These are phyloP conservation scores for Hypoxylon sp. DNA, from an alignment of 2,329 filamentous ascomycete species.

Conservation along the genomic window DNA sequence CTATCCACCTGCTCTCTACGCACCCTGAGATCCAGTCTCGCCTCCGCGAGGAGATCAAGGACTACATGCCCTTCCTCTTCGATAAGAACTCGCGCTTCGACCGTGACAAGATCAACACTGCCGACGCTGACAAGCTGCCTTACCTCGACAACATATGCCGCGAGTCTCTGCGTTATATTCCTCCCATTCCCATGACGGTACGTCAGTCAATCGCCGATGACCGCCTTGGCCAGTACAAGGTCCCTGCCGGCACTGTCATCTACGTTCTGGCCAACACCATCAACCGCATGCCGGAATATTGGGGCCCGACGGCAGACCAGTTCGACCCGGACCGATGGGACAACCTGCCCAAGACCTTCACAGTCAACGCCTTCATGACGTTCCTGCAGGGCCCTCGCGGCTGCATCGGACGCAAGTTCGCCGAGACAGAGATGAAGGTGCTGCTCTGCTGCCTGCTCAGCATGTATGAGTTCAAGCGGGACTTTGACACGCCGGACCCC, in stretches of 20 bases:
- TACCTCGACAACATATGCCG: slow-evolving; percentile 57
- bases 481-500: slow-evolving; percentile 49
- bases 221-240: slow-evolving; percentile 49
- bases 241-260: slow-evolving; percentile 53
- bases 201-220: slow-evolving; percentile 52
- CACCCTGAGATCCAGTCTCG: slow-evolving; percentile 50
- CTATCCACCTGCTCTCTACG: slow-evolving; percentile 51
- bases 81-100: slow-evolving; percentile 45
- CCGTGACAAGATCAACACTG: slow-evolving; percentile 39
- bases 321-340: slow-evolving; percentile 55
- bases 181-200: slow-evolving; percentile 56
- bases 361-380: slow-evolving; percentile 47
- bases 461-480: slow-evolving; percentile 47
- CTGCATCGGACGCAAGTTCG: slow-evolving; percentile 45
- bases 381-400: slow-evolving; percentile 45
- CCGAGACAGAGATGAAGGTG: slow-evolving; percentile 47
- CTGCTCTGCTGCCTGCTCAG: slow-evolving; percentile 45
- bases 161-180: slow-evolving; percentile 55
- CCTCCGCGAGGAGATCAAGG: slow-evolving; percentile 51
- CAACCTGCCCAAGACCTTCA: slow-evolving; percentile 48
- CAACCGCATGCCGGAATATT: slow-evolving; percentile 51
- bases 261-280: slow-evolving; percentile 53
- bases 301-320: slow-evolving; percentile 50
- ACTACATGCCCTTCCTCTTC: slow-evolving; percentile 50
- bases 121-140: slow-evolving; percentile 51